Base-by-base conservation (phyloP, 805 yeast genomes). In the Myxozyma udenii region DNA sequence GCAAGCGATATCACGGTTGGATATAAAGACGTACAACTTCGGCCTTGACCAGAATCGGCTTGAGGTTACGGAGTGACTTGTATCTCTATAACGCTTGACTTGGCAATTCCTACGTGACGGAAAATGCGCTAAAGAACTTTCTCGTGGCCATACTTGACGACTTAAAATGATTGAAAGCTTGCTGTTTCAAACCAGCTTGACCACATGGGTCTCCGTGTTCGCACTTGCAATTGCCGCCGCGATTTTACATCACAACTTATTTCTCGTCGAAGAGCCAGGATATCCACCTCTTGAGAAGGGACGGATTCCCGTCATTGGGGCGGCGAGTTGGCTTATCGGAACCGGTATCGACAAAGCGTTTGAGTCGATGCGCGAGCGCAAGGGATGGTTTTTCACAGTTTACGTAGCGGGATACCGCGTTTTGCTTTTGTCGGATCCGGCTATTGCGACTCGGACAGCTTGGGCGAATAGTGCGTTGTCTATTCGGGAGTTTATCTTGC, bases 341-440 rank as follows among this genome's bases (percentile, higher is more conserved):
- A 23, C 33, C 18, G 33, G 33, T 9, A 28, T 28, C 12, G 12
- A 28, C 33, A 22, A 21, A 6, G 45, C 48, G 36, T 33, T 51
- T 7, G 36, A 24, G 11, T n/a, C 18, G 11, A 33, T 39, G 18
- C 53, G 57, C 16, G 24, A 43, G 23, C 24, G 39, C 22, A 32
- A 38, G 4, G 53, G 57, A 23, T 32, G 44, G 39, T 30, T 47
- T 23, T 51, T 51, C 39, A 41, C 43, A 12, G 16, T 53, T 19
- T 47, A 45, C 25, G 28, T 46, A 3, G 57, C 46, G 5, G 57
- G 57, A 21, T 44, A 46, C 28, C 28, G 51, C 18, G 23, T 53
- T 45, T 40, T 44, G 24, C 3, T 53, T 24, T 26, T 53, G n/a
- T 42, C 51, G 5, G 57, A 53, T 41, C 57, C 57, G 14, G 28